Evolutionary conservation across 202 grass and related monocot genomes (phyloP), one percentile per base, ranked within the genome.

Genomic region (Setaria viridis): DNA sequence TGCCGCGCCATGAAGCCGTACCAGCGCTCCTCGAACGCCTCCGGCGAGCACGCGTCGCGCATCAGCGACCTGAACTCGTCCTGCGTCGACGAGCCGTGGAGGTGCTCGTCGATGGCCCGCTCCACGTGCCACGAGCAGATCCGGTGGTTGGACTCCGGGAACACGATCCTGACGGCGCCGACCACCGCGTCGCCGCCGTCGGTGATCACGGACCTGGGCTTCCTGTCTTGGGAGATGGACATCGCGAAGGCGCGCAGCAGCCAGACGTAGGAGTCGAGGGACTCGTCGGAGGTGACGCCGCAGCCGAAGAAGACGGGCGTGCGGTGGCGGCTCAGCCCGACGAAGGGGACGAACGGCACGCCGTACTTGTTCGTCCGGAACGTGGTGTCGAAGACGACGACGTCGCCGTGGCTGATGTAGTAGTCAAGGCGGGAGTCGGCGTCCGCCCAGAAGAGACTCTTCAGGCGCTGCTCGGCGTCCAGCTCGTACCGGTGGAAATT

Each of bases 351-450:
- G 53, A 93, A 84, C 2, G 81, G 14, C 30, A 57, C 49, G 62
- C 80, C 62, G 71, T 86, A 77, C 65, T 15, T 70, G 70, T 91
- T 91, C 2, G 87, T 46, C 29, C 78, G 63, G 71, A 47, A 88
- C 43, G 78, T 90, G 42, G 77, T 91, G 81, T 93, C 67, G 46
- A 91, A 46, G 34, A 88, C 72, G 32, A 88, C 11, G 72, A 86
- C 78, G n/a, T 86, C 81, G 17, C 74, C 59, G 37, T 62, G 4
- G 5, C 0, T 7, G 9, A 10, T 4, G 57, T 10, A 4, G 14
- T 34, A 4, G 11, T 34, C 3, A 45, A 57, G 21, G 6, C 48
- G 6, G 46, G 82, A 87, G 0, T 78, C 67, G 62, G 2, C 14
- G 29, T 80, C 60, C 9, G 58, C 77, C 90, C 74, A 89, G 82